These are phyloP conservation scores for Tricholoma bakamatsutake DNA, from an alignment of 768 basidiomycete species.

Conservation along the genomic window DNA sequence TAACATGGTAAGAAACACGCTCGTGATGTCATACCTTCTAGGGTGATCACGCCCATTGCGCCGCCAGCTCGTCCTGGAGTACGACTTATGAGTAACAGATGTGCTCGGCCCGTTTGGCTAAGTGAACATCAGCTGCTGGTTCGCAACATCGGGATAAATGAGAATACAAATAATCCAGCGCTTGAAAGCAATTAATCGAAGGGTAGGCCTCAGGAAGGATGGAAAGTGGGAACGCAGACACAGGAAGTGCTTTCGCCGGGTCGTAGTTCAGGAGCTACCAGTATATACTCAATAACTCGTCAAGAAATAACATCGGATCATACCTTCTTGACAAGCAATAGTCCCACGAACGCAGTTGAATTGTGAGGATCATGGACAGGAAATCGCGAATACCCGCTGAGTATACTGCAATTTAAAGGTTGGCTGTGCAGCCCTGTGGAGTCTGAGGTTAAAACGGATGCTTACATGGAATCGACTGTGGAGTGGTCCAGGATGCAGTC, in stretches of 20 bases:
- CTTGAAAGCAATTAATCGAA: conserved; percentile 90
- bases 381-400: conserved; percentile 89
- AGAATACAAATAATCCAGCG: conserved; percentile 82
- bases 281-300: background rate
- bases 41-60: conserved; percentile 85
- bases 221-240: conserved; percentile 70
- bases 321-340: conserved; percentile 81
- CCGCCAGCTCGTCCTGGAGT: conserved; percentile 82
- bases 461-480: conserved; percentile 69
- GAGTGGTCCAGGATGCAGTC: conserved; percentile 78
- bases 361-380: conserved; percentile 77
- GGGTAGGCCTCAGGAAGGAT: conserved; percentile 88
- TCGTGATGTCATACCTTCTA: conserved; percentile 50
- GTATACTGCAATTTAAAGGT: conserved; percentile 32
- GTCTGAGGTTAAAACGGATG: background rate
- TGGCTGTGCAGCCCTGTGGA: conserved; percentile 2
- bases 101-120: conserved; percentile 92
- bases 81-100: conserved; percentile 78
- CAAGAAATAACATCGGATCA: conserved; percentile 1
- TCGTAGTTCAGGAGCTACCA: conserved; percentile 82
- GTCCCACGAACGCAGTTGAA: conserved; percentile 67
- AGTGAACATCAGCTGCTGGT: background rate
- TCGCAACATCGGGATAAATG: too few species aligned
- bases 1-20: background rate
- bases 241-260: conserved; percentile 68